Evolutionary conservation across 2,329 filamentous ascomycete species (phyloP).

Genomic region (Epichloe bromicola): DNA sequence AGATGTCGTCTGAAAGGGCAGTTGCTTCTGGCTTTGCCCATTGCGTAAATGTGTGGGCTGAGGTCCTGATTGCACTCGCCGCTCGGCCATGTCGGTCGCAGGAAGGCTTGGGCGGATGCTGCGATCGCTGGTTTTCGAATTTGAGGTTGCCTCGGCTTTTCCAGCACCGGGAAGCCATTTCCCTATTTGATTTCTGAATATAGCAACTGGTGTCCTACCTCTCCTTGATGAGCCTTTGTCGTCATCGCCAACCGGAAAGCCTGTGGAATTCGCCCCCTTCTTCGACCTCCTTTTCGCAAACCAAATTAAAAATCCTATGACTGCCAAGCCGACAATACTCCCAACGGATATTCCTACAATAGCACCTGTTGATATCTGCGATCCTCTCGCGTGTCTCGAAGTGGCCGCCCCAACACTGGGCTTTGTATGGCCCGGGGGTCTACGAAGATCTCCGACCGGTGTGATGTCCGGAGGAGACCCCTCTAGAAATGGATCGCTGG

Average conservation of each 20-base stretch:
- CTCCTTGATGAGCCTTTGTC: conserved; percentile 8
- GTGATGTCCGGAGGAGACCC: neutral
- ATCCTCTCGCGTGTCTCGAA: neutral
- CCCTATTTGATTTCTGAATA: neutral
- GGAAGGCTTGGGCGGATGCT: neutral
- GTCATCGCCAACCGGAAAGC: conserved; percentile 15
- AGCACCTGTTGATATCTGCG: conserved; percentile 16
- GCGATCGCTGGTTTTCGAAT: neutral
- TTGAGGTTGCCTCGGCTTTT: conserved; percentile 11
- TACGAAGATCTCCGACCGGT: neutral
- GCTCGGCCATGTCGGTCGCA: neutral
- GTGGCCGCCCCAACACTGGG: neutral
- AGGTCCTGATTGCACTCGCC: neutral
- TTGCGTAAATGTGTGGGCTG: neutral
- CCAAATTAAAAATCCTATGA: conserved; percentile 38
- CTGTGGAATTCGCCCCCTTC: neutral
- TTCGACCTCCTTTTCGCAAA: conserved; percentile 29
- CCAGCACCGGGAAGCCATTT: conserved; percentile 14
- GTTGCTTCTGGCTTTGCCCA: neutral
- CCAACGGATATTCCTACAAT: conserved; percentile 41
- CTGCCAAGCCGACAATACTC: conserved; percentile 26
- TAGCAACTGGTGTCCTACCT: conserved; percentile 8
- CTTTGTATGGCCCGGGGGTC: neutral
- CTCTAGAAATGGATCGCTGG: neutral
- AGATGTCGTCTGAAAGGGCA: neutral